Base-by-base conservation (phyloP, 352 stramenopile species). In the Phytophthora pini region DNA sequence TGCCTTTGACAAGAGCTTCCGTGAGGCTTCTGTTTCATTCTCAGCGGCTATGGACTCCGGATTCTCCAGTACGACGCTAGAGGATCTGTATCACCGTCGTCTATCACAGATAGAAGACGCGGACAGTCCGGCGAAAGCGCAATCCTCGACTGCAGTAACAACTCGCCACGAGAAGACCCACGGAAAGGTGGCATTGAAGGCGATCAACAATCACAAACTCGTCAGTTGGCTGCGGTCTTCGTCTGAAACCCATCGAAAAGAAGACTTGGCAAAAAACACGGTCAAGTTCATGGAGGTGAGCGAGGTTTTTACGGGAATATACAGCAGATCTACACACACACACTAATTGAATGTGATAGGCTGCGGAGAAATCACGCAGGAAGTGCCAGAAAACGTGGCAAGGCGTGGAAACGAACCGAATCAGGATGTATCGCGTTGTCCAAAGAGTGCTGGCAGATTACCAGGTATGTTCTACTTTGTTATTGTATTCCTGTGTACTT, bases 391-490 rank as follows among this genome's bases (percentile, higher is more conserved):
- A 76, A 38, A 81, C 80, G 0, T 95, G 85, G 83, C 68, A 79
- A 57, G 54, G 47, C 3, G 76, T 93, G 11, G 85, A 95, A 56
- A 70, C 78, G 7, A 82, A 83, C 31, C 76, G 85, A 22, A 56
- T 94, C 13, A 83, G 79, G 29, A 86, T 92, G 77, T 94, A 84
- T 27, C 82, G 84, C 1, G 60, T 74, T 38, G 61, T 92, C 9
- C 87, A 95, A 66, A 80, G 62, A 0, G 74, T 95, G 1, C 68
- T 95, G 15, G 90, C 80, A 39, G 87, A 93, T 13, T 95, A 93
- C 40, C 87, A 95, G 75, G 87, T 93, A 43, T 17, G 2, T 11
- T n/a, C 1, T n/a, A 7, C 39, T 50, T 29, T 50, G 3, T 22
- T 29, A 26, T 8, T 34, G 29, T 34, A 17, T 10, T 46, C 24